Conservation (phyloP, 345 rosid species). For the Linum lewisii region DNA sequence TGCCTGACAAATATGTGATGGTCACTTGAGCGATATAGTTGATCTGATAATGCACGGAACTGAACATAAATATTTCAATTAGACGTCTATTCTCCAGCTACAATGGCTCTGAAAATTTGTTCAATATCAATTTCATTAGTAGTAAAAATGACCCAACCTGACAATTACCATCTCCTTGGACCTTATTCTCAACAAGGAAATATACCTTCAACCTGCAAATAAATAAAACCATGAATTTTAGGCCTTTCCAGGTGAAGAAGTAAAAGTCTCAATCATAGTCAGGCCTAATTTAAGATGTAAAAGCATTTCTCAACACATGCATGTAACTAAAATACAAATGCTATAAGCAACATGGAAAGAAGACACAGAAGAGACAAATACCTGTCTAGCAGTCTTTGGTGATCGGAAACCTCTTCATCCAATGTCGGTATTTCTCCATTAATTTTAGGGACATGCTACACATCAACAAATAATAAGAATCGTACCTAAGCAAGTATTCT, state of each 20-base stretch:
- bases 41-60: constrained; percentile 87
- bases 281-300: not conserved
- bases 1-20: constrained; percentile 66
- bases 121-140: not conserved
- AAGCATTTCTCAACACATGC: not conserved
- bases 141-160: constrained; percentile 36
- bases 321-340: not conserved
- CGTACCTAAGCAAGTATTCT: not conserved
- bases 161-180: constrained; percentile 71
- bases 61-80: constrained; percentile 25
- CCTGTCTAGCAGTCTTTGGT: constrained; percentile 61
- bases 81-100: too few relatives aligned
- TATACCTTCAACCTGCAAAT: constrained; percentile 46
- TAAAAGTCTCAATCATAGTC: too few relatives aligned
- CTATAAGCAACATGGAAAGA: not conserved
- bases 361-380: constrained; percentile 8
- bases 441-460: constrained; percentile 57
- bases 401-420: constrained; percentile 56
- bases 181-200: constrained; percentile 45
- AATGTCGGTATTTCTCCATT: constrained; percentile 50
- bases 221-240: not conserved
- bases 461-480: not conserved
- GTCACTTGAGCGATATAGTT: constrained; percentile 71
- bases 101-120: not conserved
- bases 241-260: too few relatives aligned